A percentile compares a stretch with the other conserved stretches of the same genome.
These are phyloP conservation scores for Lanmaoa rubissima DNA, from an alignment of 768 basidiomycete genomes.

Conservation along the genomic window DNA sequence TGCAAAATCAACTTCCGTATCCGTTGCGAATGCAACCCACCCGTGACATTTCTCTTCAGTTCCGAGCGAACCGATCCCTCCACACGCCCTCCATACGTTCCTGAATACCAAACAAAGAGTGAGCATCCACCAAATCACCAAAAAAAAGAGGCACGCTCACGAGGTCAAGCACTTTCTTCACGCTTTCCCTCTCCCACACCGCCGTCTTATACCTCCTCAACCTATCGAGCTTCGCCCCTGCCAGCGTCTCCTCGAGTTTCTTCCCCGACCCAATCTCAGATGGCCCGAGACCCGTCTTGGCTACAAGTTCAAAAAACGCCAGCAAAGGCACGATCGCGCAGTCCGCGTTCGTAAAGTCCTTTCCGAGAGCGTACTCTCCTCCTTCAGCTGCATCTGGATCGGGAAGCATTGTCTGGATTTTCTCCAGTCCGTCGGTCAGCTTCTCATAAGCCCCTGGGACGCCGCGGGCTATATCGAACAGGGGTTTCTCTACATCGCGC, in stretches of 20 bases:
- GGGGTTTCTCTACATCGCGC: slow-evolving; percentile 40
- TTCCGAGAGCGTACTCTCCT: slow-evolving; percentile 36
- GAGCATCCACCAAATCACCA: neutral
- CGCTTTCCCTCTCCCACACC: slow-evolving; percentile 40
- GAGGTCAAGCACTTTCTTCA: slow-evolving; percentile 7
- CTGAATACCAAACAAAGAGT: neutral
- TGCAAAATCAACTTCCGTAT: too few species aligned
- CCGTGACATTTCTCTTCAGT: neutral
- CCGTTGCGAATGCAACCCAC: too few species aligned
- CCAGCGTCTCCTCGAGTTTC: slow-evolving; percentile 41
- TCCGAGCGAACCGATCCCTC: neutral
- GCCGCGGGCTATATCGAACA: slow-evolving; percentile 32
- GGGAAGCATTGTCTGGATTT: slow-evolving; percentile 7
- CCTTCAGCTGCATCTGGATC: slow-evolving; percentile 42
- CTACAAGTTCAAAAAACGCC: slow-evolving; percentile 39
- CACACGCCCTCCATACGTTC: neutral
- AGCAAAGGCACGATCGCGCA: slow-evolving; percentile 57
- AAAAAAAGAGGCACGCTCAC: neutral
- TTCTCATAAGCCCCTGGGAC: neutral
- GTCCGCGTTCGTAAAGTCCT: slow-evolving; percentile 59
- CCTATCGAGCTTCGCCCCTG: slow-evolving; percentile 43
- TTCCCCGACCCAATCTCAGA: slow-evolving; percentile 46
- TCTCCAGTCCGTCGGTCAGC: neutral
- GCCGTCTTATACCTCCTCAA: slow-evolving; percentile 48
- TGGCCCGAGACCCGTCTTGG: slow-evolving; percentile 50